A percentile compares a stretch with the other conserved stretches of the same genome.
Evolutionary conservation across 257 asterid genomes (phyloP).

Genomic region (Sherardia arvensis): DNA sequence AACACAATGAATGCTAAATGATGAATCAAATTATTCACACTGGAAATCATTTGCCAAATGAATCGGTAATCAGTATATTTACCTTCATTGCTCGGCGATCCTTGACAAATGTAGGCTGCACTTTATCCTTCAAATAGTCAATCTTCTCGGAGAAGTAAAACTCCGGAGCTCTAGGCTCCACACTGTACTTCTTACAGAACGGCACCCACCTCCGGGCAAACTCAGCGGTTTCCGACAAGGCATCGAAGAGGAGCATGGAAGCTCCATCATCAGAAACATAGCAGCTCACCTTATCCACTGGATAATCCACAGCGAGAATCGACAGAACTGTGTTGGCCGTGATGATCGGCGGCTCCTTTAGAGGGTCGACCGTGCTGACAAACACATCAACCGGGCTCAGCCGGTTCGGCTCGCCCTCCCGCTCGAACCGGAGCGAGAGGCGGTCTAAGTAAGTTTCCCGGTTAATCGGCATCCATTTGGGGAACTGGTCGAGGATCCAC

Average conservation of each 20-base stretch:
- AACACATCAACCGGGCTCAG: constrained; percentile 54
- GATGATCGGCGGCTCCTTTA: constrained; percentile 78
- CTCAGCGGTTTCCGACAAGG: constrained; percentile 66
- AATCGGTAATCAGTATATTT: not conserved
- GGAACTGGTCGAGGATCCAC: constrained; percentile 88
- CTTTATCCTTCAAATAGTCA: constrained; percentile 73
- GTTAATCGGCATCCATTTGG: constrained; percentile 74
- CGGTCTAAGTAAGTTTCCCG: constrained; percentile 83
- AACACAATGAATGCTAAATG: not conserved
- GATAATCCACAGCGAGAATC: constrained; percentile 67
- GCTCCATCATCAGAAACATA: constrained; percentile 89
- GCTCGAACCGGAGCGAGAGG: constrained; percentile 58
- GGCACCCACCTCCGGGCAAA: constrained; percentile 91
- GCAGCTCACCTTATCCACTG: constrained; percentile 71
- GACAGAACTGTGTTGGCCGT: constrained; percentile 80
- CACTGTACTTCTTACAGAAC: constrained; percentile 58
- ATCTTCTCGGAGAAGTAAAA: constrained; percentile 71
- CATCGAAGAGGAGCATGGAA: constrained; percentile 75
- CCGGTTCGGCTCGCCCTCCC: constrained; percentile 52
- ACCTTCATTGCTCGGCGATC: constrained; percentile 93
- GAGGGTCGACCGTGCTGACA: constrained; percentile 74
- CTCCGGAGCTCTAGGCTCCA: constrained; percentile 85
- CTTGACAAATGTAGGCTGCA: constrained; percentile 73
- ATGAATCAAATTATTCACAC: not conserved
- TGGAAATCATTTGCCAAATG: not conserved